Evolutionary conservation across 352 stramenopile genomes (phyloP).

Genomic region (Globisporangium viniferum): DNA sequence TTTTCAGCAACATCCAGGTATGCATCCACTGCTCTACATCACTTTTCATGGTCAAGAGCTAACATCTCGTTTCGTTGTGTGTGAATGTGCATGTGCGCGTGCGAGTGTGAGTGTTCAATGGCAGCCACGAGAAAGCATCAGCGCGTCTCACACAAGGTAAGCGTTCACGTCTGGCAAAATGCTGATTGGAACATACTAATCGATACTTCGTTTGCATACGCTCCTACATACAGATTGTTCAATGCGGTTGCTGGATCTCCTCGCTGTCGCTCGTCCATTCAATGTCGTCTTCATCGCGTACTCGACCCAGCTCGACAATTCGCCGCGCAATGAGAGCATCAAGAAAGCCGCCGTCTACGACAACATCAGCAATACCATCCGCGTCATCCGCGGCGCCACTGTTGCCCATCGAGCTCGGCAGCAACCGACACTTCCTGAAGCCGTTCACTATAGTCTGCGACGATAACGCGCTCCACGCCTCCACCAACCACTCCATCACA

Average conservation of each 20-base stretch:
- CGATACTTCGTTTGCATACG: background rate
- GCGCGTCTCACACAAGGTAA: background rate
- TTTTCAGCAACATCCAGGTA: background rate
- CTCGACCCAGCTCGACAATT: background rate
- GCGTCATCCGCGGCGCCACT: background rate
- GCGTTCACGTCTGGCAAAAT: background rate
- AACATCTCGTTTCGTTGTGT: background rate
- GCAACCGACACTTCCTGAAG: background rate
- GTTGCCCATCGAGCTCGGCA: background rate
- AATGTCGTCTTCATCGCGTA: slow-evolving; percentile 1
- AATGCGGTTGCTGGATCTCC: background rate
- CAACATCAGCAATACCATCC: background rate
- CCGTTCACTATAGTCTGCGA: background rate
- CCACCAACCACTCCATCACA: background rate
- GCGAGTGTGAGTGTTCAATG: background rate
- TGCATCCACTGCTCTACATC: background rate
- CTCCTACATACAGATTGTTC: background rate
- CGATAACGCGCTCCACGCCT: background rate
- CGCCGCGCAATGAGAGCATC: background rate
- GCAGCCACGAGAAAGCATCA: background rate
- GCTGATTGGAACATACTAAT: background rate
- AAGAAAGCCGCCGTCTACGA: background rate
- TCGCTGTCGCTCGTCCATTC: background rate
- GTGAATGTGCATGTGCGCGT: background rate
- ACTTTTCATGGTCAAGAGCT: background rate